Evolutionary conservation across 768 basidiomycete genomes (phyloP), one percentile per base, ranked within the genome.

Genomic region (Mycena pura): DNA sequence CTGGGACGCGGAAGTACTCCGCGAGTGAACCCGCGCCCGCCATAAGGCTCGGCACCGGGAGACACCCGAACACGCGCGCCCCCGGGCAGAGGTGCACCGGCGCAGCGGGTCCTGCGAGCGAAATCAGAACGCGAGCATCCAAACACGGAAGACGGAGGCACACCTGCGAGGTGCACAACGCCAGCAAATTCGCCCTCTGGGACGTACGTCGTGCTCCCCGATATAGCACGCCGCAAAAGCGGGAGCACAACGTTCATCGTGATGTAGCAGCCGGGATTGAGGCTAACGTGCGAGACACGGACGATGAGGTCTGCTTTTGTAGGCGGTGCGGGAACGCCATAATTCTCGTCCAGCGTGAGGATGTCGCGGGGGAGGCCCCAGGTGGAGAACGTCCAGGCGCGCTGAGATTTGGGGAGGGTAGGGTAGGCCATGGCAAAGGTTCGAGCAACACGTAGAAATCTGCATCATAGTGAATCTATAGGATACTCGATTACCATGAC

Each of bases 151-250:
- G n/a, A n/a, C n/a, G n/a, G n/a, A n/a, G n/a, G n/a, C n/a, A n/a
- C n/a, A n/a, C n/a, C n/a, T n/a, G n/a, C 63, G 28, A 60, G 59
- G 21, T 61, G 59, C 7, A 65, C 53, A 41, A 65, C 55, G 19
- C 63, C 63, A 17, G 57, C 34, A 29, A 65, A 65, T 34, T 65
- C 63, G 38, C 63, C 63, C 38, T 65, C 63, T 7, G 63, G 10
- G n/a, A 65, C 59, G 31, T 60, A 61, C 17, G 25, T 28, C 32
- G 52, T 60, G 29, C 51, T 60, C 47, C 63, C 53, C 4, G 63
- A 60, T 11, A 65, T n/a, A 29, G 47, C 29, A 14, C 57, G 44
- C 17, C 62, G 29, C 7, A 64, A 27, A 15, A 59, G 47, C 13
- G 57, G 57, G 8, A 59, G 63, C 9, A 60, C 56, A 10, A 28